Conservation (phyloP, 257 asterid species). For the Pogostemon cablin region DNA sequence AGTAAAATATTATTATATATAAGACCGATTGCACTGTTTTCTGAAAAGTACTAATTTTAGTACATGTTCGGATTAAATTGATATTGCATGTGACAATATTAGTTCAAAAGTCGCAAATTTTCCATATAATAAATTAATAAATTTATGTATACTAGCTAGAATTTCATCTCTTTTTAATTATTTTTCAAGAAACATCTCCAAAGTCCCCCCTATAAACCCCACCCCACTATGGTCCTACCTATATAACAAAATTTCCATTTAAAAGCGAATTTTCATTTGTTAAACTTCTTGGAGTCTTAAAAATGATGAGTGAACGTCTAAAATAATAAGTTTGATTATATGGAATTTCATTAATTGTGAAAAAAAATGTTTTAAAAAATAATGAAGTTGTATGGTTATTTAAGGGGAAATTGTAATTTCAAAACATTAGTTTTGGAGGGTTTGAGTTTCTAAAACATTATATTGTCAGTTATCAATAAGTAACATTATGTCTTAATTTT, state of each 20-base stretch:
- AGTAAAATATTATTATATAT: neutral
- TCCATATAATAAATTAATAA: neutral
- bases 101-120: neutral
- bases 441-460: too few species aligned
- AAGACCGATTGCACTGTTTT: neutral
- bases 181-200: neutral
- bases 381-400: neutral
- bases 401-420: too few species aligned
- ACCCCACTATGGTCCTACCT: neutral
- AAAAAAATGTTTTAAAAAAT: too few species aligned
- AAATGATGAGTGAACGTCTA: slow-evolving; percentile 8
- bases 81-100: slow-evolving; percentile 7
- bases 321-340: neutral
- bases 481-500: too few species aligned
- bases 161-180: neutral
- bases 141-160: neutral
- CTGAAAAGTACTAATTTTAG: neutral
- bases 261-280: slow-evolving; percentile 1
- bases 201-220: neutral
- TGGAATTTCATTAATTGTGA: neutral
- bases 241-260: slow-evolving; percentile 16
- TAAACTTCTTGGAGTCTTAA: slow-evolving; percentile 11
- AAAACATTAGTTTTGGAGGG: too few species aligned
- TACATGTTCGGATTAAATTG: slow-evolving; percentile 11
- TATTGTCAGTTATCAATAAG: too few species aligned